Evolutionary conservation across 2,329 filamentous ascomycete species (phyloP).

Genomic region (Catunica adiposa): DNA sequence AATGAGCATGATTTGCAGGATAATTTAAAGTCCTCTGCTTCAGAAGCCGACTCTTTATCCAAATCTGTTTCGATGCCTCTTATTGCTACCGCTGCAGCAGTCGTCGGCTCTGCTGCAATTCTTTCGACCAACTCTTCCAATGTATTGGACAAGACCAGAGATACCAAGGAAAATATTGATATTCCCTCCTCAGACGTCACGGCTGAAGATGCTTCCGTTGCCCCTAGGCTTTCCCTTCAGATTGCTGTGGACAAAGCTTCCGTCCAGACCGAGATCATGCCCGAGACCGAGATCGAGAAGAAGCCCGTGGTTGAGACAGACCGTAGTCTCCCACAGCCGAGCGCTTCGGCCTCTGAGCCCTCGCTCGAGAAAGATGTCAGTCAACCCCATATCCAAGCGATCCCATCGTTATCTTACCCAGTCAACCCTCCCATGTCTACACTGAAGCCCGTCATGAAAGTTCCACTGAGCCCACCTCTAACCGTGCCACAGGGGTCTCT

Average conservation of each 20-base stretch:
- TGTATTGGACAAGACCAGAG: not conserved
- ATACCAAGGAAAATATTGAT: not conserved
- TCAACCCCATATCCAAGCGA: constrained; percentile 1
- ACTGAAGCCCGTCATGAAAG: not conserved
- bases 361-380: constrained; percentile 11
- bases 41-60: not conserved
- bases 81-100: not conserved
- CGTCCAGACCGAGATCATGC: no score
- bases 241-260: not conserved
- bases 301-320: not conserved
- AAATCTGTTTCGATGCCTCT: constrained; percentile 1
- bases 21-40: not conserved
- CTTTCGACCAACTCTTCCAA: not conserved
- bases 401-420: not conserved
- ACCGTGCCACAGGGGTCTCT: constrained; percentile 11
- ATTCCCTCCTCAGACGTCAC: no score
- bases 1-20: not conserved
- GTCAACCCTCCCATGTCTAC: not conserved
- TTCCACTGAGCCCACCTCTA: constrained; percentile 7
- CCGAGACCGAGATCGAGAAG: not conserved
- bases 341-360: not conserved
- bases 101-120: not conserved
- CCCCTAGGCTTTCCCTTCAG: no score
- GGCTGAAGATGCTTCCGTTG: no score
- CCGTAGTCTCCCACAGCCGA: not conserved